Conservation (phyloP, 2,329 filamentous ascomycete species). For the Teratosphaeria destructans region DNA sequence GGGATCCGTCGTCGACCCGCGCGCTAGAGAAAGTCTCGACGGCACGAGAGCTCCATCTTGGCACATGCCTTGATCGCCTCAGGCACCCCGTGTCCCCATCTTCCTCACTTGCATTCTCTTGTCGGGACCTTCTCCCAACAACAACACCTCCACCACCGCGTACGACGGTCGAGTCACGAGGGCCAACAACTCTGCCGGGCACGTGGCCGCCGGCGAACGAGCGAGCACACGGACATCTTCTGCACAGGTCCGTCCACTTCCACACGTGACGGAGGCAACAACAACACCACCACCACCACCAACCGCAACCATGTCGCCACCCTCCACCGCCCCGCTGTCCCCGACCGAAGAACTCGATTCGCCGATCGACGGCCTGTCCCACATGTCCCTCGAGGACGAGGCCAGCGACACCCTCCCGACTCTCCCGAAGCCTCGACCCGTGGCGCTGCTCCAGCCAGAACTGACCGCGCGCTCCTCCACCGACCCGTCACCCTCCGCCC, state of each 20-base stretch:
- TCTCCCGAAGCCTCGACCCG: not conserved
- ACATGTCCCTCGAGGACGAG: not conserved
- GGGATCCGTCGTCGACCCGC: not conserved
- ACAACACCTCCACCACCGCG: not conserved
- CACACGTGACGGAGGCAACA: not conserved
- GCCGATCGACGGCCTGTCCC: constrained; percentile 1
- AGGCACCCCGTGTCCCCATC: not conserved
- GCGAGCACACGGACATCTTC: no score
- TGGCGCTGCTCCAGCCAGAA: not conserved
- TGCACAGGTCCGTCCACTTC: not conserved
- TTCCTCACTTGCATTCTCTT: not conserved
- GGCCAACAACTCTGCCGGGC: not conserved
- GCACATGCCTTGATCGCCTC: not conserved
- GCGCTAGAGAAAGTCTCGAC: not conserved
- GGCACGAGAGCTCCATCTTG: not conserved
- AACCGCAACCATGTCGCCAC: not conserved
- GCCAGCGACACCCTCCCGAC: not conserved
- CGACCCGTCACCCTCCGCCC: constrained; percentile 23
- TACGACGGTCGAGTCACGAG: not conserved
- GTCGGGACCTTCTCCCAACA: not conserved
- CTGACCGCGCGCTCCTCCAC: constrained; percentile 22
- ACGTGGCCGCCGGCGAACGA: not conserved
- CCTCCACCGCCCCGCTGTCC: not conserved
- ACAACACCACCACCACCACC: not conserved
- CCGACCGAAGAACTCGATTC: constrained; percentile 2